Percentiles rank a stretch among this genome's conserved stretches.
These are phyloP conservation scores for Backusella tarrabulga DNA, from an alignment of 192 early-diverging fungal genomes.

Conservation along the genomic window DNA sequence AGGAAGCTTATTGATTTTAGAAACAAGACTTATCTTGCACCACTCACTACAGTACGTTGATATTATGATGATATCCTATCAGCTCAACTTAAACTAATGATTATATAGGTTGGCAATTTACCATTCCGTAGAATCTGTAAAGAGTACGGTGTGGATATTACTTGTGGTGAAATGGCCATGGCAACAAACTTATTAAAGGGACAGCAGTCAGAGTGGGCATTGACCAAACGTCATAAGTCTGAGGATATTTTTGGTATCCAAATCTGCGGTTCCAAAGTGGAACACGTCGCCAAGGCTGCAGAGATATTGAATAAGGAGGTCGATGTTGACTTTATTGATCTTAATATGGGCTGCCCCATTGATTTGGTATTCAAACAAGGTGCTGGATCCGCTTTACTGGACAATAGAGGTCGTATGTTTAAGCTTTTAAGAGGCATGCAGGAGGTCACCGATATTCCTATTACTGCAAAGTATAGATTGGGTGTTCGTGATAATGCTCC, in stretches of 20 bases:
- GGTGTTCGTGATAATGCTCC: constrained; percentile 62
- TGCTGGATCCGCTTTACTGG: constrained; percentile 79
- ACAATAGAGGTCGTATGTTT: constrained; percentile 58
- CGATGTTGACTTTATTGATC: constrained; percentile 89
- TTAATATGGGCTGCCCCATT: constrained; percentile 96
- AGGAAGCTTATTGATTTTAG: constrained; percentile 58
- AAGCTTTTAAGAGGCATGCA: constrained; percentile 75
- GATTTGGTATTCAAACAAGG: constrained; percentile 85
- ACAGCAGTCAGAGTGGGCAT: constrained; percentile 75
- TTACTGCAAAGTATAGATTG: constrained; percentile 90
- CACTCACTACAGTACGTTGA: constrained; percentile 76
- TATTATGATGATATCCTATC: neutral
- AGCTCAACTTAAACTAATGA: neutral
- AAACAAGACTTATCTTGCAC: constrained; percentile 90
- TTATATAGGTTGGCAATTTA: constrained; percentile 73
- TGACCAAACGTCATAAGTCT: constrained; percentile 76
- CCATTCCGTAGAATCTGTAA: constrained; percentile 96
- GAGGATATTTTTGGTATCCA: constrained; percentile 96
- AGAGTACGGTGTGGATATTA: constrained; percentile 91
- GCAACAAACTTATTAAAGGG: constrained; percentile 66
- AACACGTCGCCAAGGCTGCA: constrained; percentile 56
- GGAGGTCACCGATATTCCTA: constrained; percentile 67
- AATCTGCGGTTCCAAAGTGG: constrained; percentile 64
- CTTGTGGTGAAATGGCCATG: constrained; percentile 94
- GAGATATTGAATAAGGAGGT: constrained; percentile 70